Base-by-base conservation (phyloP, 148 eudicot genomes). In the Rhododendron mucronatum region DNA sequence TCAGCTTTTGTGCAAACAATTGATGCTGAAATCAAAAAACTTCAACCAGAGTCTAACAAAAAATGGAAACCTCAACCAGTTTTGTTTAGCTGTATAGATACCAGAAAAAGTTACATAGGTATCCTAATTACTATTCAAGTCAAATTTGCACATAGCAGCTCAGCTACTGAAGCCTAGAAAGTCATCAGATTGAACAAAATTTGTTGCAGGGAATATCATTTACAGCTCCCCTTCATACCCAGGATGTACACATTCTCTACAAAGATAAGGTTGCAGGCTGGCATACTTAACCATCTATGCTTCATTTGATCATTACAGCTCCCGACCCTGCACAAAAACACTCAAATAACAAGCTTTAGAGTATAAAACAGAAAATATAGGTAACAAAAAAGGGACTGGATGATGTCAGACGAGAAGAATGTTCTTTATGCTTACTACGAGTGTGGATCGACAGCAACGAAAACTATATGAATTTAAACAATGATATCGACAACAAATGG, bases 301-400 rank as follows among this genome's bases (percentile, higher is more conserved):
- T 77, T 77, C 51, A 77, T 21, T 44, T 39, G 45, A 2, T 23
- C 23, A 13, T 78, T 48, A 45, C 0, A 23, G n/a, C 33, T 78
- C 10, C 55, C 55, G 33, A 78, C 81, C 81, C 81, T 78, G 81
- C 81, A 78, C 21, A 45, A 78, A 12, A 77, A 53, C 16, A 53
- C 50, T 15, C 50, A 44, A 77, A 26, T 45, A 78, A 74, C 44
- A 35, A 78, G 81, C 55, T 21, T 77, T 18, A 76, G 80, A 35
- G 10, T 39, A 20, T 41, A 41, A 41, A 76, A 18, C 7, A 20
- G 26, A 76, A 20, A 76, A 41, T 41, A 41, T 41, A 41, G 48
- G 80, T 16, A 20, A 45, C 53, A 45, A 77, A 78, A 9, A 23
- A 47, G 55, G 13, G 78, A 26, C 37, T 69, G 14, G 73, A 18